Conservation (phyloP, 2,329 filamentous ascomycete genomes). For the Kalmusia sp. region DNA sequence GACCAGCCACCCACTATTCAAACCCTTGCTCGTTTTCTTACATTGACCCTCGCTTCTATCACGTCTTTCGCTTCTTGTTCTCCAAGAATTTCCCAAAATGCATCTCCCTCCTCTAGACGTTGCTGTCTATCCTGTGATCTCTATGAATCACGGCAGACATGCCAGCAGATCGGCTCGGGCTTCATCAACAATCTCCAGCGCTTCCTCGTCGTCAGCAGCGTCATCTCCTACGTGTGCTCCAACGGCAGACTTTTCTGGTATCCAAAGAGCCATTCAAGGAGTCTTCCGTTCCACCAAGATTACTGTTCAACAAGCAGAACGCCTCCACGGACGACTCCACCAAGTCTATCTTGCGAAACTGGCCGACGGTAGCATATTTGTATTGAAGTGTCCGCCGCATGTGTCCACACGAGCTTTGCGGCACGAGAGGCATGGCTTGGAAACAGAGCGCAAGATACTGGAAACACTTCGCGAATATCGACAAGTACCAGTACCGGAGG, state of each 20-base stretch:
- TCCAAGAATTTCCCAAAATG: slow-evolving; percentile 37
- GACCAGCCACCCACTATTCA: slow-evolving; percentile 15
- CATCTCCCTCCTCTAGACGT: slow-evolving; percentile 46
- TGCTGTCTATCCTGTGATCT: slow-evolving; percentile 37
- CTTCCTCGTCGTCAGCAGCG: slow-evolving; percentile 33
- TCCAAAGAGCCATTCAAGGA: slow-evolving; percentile 41
- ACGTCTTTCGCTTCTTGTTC: slow-evolving; percentile 11
- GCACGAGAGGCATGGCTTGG: slow-evolving; percentile 51
- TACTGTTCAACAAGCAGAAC: slow-evolving; percentile 43
- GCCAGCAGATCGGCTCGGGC: slow-evolving; percentile 28
- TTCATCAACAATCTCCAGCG: slow-evolving; percentile 32
- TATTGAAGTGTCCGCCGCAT: slow-evolving; percentile 51
- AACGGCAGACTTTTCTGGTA: slow-evolving; percentile 41
- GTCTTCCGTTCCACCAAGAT: slow-evolving; percentile 41
- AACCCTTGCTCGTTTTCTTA: slow-evolving; percentile 21
- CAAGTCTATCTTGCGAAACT: slow-evolving; percentile 52
- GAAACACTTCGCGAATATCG: slow-evolving; percentile 46
- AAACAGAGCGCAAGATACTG: slow-evolving; percentile 48
- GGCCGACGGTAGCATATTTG: slow-evolving; percentile 46
- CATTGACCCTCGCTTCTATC: slow-evolving; percentile 13
- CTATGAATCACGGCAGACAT: slow-evolving; percentile 44
- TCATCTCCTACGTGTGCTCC: slow-evolving; percentile 25
- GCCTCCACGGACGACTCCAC: slow-evolving; percentile 44
- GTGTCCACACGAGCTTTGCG: slow-evolving; percentile 49
- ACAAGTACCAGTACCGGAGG: slow-evolving; percentile 45